phyloP scores from a whole-genome alignment of 805 yeast genomes.

The Starmera amethionina region DNA sequence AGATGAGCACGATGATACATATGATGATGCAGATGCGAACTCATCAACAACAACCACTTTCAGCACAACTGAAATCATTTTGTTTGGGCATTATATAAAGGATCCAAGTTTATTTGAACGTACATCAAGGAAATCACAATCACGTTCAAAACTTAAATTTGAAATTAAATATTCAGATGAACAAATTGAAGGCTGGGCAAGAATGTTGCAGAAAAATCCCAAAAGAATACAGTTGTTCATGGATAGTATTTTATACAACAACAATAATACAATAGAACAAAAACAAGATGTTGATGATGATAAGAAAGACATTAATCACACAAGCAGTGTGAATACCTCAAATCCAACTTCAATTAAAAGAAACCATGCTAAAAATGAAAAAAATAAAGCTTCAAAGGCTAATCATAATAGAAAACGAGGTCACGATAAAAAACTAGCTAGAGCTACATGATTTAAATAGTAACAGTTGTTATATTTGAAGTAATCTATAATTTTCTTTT shows the following conservation, averaged over 20 bases:
- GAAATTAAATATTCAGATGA: slow-evolving; percentile 73
- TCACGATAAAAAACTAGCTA: slow-evolving; percentile 43
- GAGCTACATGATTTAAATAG: background rate
- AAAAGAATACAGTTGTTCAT: slow-evolving; percentile 52
- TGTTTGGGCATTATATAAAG: slow-evolving; percentile 47
- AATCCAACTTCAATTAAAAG: slow-evolving; percentile 16
- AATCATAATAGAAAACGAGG: slow-evolving; percentile 60
- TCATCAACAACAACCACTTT: slow-evolving; percentile 10
- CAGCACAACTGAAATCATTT: slow-evolving; percentile 39
- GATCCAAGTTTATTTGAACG: slow-evolving; percentile 41
- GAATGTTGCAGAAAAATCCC: slow-evolving; percentile 62
- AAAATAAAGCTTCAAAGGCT: slow-evolving; percentile 45
- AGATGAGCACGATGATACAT: slow-evolving; percentile 79
- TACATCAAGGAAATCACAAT: slow-evolving; percentile 37
- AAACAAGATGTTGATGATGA: slow-evolving; percentile 3
- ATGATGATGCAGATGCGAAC: slow-evolving; percentile 38
- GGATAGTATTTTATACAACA: slow-evolving; percentile 42
- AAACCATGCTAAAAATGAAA: slow-evolving; percentile 36
- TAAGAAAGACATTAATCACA: slow-evolving; percentile 1
- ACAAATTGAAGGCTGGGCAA: slow-evolving; percentile 89
- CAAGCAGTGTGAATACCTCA: slow-evolving; percentile 1
- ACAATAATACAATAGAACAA: slow-evolving; percentile 5
- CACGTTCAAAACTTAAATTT: slow-evolving; percentile 40
- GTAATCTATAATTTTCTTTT: slow-evolving; percentile 10
- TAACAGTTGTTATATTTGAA: background rate